Base-by-base conservation (phyloP, 345 rosid genomes). In the Eucalyptus melliodora region DNA sequence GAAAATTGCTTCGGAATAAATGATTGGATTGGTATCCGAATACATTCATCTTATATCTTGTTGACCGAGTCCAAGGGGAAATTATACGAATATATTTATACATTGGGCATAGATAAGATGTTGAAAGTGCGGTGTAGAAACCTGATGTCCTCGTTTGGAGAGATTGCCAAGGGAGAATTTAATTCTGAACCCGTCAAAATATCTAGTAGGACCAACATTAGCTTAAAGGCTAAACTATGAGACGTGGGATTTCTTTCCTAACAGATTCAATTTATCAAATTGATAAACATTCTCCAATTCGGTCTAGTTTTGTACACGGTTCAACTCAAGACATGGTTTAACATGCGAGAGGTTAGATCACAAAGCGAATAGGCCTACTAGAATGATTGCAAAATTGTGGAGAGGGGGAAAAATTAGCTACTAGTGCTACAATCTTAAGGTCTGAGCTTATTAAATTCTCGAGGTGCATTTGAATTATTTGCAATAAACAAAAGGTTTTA, bases 161-260 rank as follows among this genome's bases (percentile, higher is more conserved):
- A 65, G 77, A 65, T 65, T 0, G 1, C 11, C 37, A 65, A 65
- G 0, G 14, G 19, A 16, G 10, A 65, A 65, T n/a, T 7, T 8
- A 65, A 65, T 2, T 65, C 0, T 0, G 0, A 65, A 2, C 21
- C 16, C 0, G 0, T 65, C 5, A 7, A 4, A 1, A 15, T 65
- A 65, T 15, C 3, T 0, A 14, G 0, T n/a, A 4, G 3, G 6
- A 65, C 11, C 5, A 2, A n/a, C 9, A 2, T 65, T 65, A 6
- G 1, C 5, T 30, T 2, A n/a, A n/a, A 65, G 30, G 10, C 16
- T 30, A 4, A n/a, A 8, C 3, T 30, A 65, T 7, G 19, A n/a
- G 19, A 7, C 1, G 2, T 65, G 19, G 1, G 9, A n/a, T n/a
- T 2, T 14, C 21, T n/a, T 65, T 65, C 21, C 77, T 65, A 65